These are phyloP conservation scores for Plenodomus lindquistii DNA, from an alignment of 2,329 filamentous ascomycete genomes.

Conservation along the genomic window DNA sequence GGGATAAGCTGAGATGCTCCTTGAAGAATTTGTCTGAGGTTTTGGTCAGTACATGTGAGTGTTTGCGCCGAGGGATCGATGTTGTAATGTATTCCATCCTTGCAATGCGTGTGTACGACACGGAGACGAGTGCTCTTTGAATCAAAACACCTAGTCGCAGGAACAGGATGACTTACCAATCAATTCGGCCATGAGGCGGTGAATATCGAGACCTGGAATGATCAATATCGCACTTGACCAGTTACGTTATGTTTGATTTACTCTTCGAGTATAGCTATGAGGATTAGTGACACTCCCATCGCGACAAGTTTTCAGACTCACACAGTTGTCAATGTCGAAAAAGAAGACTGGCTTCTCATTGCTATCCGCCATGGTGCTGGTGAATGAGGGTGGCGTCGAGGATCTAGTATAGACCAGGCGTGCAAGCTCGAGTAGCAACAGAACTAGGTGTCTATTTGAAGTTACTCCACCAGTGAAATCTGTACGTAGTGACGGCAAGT, in stretches of 20 bases:
- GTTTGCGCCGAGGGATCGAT: not conserved
- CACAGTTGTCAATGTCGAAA: constrained; percentile 98
- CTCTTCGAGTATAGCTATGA: constrained; percentile 79
- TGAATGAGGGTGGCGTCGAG: not conserved
- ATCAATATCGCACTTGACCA: constrained; percentile 13
- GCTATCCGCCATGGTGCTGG: constrained; percentile 24
- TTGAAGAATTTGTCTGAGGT: constrained; percentile 61
- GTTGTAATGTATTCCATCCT: too few relatives aligned
- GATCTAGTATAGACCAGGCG: not conserved
- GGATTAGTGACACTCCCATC: not conserved
- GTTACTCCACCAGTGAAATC: too few relatives aligned
- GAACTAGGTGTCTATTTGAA: not conserved
- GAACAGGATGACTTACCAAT: constrained; percentile 61
- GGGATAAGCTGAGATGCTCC: constrained; percentile 71
- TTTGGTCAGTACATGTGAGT: not conserved
- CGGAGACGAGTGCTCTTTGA: too few relatives aligned
- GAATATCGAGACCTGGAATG: constrained; percentile 71
- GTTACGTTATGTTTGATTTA: constrained; percentile 46
- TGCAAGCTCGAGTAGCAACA: not conserved
- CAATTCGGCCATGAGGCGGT: constrained; percentile 83
- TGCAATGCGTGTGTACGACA: too few relatives aligned
- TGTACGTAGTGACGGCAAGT: too few relatives aligned
- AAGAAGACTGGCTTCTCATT: constrained; percentile 61
- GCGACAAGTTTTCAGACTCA: constrained; percentile 45
- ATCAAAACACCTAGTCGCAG: too few relatives aligned